phyloP scores from a whole-genome alignment of 352 stramenopile species.

The Phytopythium ostracodes region DNA sequence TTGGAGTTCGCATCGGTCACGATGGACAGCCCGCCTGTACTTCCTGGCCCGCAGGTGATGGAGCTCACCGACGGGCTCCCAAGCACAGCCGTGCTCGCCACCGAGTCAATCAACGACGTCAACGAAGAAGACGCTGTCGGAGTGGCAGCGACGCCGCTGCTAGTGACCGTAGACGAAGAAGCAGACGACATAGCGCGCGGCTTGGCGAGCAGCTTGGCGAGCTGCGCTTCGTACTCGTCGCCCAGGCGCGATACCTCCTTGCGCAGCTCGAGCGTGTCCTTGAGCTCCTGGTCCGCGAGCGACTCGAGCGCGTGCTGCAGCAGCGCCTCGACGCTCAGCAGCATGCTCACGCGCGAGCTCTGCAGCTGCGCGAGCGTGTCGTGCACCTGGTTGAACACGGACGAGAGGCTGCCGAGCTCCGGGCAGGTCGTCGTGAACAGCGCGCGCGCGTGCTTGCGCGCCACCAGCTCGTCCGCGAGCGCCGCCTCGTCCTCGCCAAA shows the following conservation, averaged over 20 bases:
- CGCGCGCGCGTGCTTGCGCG: conserved; percentile 74
- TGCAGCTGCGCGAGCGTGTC: conserved; percentile 79
- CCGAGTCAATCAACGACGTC: not conserved
- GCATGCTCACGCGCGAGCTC: conserved; percentile 79
- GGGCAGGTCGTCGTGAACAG: conserved; percentile 83
- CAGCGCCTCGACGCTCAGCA: conserved; percentile 77
- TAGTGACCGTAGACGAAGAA: not conserved
- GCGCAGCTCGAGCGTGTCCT: conserved; percentile 60
- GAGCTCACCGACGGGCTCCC: conserved; percentile 7
- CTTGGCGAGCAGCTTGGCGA: conserved; percentile 81
- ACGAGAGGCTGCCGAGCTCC: conserved; percentile 65
- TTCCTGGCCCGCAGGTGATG: too few species aligned
- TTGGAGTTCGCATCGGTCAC: not conserved
- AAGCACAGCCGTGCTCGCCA: conserved; percentile 10
- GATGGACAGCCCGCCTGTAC: not conserved
- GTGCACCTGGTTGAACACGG: conserved; percentile 80
- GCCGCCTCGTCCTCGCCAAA: conserved; percentile 71
- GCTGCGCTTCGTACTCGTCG: conserved; percentile 78
- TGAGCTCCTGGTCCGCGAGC: conserved; percentile 70
- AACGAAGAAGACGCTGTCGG: not conserved
- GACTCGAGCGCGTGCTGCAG: conserved; percentile 57
- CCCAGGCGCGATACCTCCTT: conserved; percentile 62
- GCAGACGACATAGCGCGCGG: conserved; percentile 8
- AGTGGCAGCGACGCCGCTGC: not conserved
- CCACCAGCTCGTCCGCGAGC: conserved; percentile 66